Evolutionary conservation across 306 rosid genomes (phyloP).

Genomic region (Medicago arabica): DNA sequence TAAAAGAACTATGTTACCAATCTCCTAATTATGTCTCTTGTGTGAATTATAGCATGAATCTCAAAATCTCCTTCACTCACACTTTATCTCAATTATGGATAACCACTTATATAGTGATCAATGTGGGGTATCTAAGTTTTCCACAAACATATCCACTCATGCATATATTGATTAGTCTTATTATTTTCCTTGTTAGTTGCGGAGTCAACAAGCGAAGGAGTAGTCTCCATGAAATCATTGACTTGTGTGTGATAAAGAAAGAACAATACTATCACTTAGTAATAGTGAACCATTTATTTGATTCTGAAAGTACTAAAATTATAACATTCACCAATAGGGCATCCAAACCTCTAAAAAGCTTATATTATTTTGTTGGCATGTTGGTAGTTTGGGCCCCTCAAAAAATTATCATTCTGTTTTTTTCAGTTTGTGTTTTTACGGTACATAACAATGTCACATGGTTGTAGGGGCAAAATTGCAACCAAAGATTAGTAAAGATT

Average conservation of each 20-base stretch:
- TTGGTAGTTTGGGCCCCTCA: constrained; percentile 48
- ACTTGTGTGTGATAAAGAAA: constrained; percentile 55
- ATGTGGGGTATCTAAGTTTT: constrained; percentile 47
- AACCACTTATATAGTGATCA: constrained; percentile 7
- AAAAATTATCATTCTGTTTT: constrained; percentile 50
- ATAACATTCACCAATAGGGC: constrained; percentile 42
- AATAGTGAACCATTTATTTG: constrained; percentile 39
- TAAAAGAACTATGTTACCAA: constrained; percentile 50
- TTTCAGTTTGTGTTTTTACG: constrained; percentile 54
- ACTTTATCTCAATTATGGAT: constrained; percentile 8
- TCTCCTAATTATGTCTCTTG: constrained; percentile 52
- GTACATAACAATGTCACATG: constrained; percentile 54
- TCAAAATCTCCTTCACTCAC: constrained; percentile 32
- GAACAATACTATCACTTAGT: constrained; percentile 30
- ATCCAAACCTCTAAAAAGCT: constrained; percentile 46
- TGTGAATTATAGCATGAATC: constrained; percentile 32
- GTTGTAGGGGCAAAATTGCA: constrained; percentile 44
- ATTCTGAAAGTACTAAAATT: constrained; percentile 55
- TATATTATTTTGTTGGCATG: constrained; percentile 57
- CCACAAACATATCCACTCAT: constrained; percentile 32
- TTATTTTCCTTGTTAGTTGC: constrained; percentile 56
- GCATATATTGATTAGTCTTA: constrained; percentile 16
- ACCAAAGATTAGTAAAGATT: constrained; percentile 32
- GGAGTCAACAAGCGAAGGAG: constrained; percentile 74
- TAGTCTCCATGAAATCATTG: constrained; percentile 47